Evolutionary conservation across 176 grass and related monocot genomes (phyloP).

Genomic region (Oryza officinalis): DNA sequence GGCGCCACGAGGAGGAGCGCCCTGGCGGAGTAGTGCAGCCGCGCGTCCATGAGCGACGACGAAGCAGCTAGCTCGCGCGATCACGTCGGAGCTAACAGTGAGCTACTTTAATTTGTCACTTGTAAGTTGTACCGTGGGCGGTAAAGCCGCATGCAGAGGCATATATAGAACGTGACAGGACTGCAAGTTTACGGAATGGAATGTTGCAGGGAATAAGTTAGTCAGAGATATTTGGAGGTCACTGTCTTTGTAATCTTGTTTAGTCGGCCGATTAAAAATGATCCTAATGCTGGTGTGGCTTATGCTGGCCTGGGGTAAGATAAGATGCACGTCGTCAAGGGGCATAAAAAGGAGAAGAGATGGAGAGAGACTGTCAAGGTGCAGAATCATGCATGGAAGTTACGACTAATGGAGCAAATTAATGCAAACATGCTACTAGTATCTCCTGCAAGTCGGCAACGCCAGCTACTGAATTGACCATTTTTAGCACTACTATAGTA

Average conservation of each 20-base stretch:
- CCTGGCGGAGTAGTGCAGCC: background rate
- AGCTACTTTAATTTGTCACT: background rate
- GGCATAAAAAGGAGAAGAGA: background rate
- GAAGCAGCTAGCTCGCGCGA: background rate
- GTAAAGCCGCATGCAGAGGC: background rate
- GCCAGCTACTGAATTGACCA: background rate
- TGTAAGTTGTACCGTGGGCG: background rate
- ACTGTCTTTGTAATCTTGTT: background rate
- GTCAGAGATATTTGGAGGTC: background rate
- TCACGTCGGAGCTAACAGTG: background rate
- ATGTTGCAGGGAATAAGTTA: background rate
- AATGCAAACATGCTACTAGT: background rate
- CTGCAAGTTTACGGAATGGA: background rate
- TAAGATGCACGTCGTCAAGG: conserved; percentile 25
- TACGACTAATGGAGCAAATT: background rate
- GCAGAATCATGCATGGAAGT: background rate
- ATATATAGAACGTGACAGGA: background rate
- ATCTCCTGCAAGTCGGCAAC: background rate
- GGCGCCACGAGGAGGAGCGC: background rate
- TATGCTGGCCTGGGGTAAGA: background rate
- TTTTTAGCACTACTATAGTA: background rate
- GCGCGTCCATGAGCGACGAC: background rate
- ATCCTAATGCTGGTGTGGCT: background rate
- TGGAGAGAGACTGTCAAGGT: background rate
- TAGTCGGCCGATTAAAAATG: conserved; percentile 2